Evolutionary conservation across 1,284 basidiomycete species (phyloP).

Genomic region (Cryptococcus depauperatus): DNA sequence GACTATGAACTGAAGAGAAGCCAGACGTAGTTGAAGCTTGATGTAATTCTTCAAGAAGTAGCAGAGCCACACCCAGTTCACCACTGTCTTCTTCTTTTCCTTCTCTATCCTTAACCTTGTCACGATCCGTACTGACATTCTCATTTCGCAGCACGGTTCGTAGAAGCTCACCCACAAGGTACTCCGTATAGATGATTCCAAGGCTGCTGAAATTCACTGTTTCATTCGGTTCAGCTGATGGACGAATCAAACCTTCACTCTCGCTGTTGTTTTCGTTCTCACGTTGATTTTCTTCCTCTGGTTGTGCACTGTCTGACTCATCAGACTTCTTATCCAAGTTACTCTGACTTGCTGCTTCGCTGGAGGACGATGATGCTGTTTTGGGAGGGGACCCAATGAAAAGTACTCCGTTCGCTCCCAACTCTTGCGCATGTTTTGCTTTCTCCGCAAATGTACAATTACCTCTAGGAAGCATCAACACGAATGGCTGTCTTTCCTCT

Average conservation of each 20-base stretch:
- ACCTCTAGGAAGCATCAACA: constrained; percentile 49
- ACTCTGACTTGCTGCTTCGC: too few species aligned
- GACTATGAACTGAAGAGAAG: too few species aligned
- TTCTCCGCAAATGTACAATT: constrained; percentile 77
- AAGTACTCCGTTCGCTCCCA: constrained; percentile 65
- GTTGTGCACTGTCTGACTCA: too few species aligned
- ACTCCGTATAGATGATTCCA: constrained; percentile 28
- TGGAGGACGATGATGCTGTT: too few species aligned
- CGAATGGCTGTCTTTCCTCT: constrained; percentile 11
- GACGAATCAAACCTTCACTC: constrained; percentile 25
- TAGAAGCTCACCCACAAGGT: constrained; percentile 19
- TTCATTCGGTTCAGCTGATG: constrained; percentile 20
- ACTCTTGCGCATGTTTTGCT: constrained; percentile 55
- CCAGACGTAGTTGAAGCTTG: too few species aligned
- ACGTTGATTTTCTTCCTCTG: neutral
- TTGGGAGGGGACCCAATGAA: constrained; percentile 56
- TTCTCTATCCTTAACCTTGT: too few species aligned
- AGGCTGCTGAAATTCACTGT: constrained; percentile 12
- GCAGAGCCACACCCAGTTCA: too few species aligned
- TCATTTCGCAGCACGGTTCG: too few species aligned
- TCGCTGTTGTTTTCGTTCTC: neutral
- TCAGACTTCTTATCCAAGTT: too few species aligned
- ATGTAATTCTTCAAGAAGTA: too few species aligned
- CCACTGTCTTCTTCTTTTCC: too few species aligned
- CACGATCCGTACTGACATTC: too few species aligned